phyloP scores from a whole-genome alignment of 2,329 filamentous ascomycete species.

The Microsporum canis region DNA sequence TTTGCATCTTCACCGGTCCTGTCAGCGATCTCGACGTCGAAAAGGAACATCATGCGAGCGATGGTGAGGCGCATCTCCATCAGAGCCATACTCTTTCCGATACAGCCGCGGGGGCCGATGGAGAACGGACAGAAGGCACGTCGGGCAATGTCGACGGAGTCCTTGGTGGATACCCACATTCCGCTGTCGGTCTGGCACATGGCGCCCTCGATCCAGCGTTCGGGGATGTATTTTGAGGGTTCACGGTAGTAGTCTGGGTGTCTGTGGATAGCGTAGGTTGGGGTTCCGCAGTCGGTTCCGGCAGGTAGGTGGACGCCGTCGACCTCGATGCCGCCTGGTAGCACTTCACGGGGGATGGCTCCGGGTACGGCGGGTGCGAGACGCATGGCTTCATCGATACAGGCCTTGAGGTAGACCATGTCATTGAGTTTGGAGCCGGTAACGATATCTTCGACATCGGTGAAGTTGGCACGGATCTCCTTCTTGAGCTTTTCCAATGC shows the following conservation, averaged over 20 bases:
- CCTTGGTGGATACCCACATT: slow-evolving; percentile 14
- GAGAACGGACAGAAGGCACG: slow-evolving; percentile 23
- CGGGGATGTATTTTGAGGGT: slow-evolving; percentile 23
- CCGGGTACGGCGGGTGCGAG: slow-evolving; percentile 23
- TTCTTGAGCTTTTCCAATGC: slow-evolving; percentile 21
- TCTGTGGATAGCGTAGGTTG: slow-evolving; percentile 26
- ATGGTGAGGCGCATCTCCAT: slow-evolving; percentile 35
- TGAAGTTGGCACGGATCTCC: slow-evolving; percentile 28
- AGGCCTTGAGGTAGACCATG: slow-evolving; percentile 34
- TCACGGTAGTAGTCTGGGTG: slow-evolving; percentile 24
- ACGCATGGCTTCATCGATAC: slow-evolving; percentile 30
- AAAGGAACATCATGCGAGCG: slow-evolving; percentile 31
- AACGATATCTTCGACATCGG: slow-evolving; percentile 27
- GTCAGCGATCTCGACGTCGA: slow-evolving; percentile 25
- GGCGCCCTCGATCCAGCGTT: slow-evolving; percentile 27
- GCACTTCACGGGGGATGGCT: slow-evolving; percentile 23
- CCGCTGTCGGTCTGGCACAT: slow-evolving; percentile 11
- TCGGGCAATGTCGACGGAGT: slow-evolving; percentile 38
- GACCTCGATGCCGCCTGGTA: slow-evolving; percentile 21
- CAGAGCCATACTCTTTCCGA: slow-evolving; percentile 36
- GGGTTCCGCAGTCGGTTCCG: slow-evolving; percentile 24
- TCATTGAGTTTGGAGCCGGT: slow-evolving; percentile 23
- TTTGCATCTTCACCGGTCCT: slow-evolving; percentile 9
- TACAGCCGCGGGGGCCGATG: slow-evolving; percentile 34
- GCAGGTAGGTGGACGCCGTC: slow-evolving; percentile 24